Evolutionary conservation across 176 grass and related monocot species (phyloP).

Genomic region (Otatea glauca): DNA sequence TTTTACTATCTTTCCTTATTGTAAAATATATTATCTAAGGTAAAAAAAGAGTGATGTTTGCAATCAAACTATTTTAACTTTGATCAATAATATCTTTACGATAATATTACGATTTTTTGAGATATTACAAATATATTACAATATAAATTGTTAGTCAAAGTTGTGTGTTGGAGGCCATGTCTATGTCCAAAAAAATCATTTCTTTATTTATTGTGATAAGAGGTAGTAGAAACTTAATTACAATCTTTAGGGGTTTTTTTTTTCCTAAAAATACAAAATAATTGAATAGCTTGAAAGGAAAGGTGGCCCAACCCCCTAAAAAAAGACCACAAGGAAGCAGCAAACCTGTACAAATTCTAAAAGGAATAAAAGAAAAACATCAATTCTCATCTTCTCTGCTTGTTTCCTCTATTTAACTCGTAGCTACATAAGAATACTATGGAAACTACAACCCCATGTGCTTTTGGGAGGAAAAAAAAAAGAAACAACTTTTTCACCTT

Average conservation of each 20-base stretch:
- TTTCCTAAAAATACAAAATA: not conserved
- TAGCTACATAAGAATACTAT: not conserved
- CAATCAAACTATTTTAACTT: too few species aligned
- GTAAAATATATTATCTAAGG: too few species aligned
- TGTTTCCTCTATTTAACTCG: not conserved
- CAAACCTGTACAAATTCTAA: slow-evolving; percentile 25
- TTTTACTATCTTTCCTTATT: too few species aligned
- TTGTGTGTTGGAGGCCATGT: not conserved
- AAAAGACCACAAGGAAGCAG: not conserved
- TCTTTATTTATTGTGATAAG: not conserved
- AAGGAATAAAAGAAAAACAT: not conserved
- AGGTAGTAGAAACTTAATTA: not conserved
- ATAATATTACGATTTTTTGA: not conserved
- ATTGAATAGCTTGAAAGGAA: not conserved
- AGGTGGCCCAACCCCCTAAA: too few species aligned
- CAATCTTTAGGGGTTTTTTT: not conserved
- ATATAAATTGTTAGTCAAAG: too few species aligned
- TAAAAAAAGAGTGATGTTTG: too few species aligned
- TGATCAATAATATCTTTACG: not conserved
- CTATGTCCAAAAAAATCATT: not conserved
- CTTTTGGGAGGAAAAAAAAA: not conserved
- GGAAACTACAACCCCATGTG: not conserved
- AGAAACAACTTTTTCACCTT: not conserved
- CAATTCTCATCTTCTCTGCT: not conserved
- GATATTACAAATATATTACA: not conserved